phyloP scores from a whole-genome alignment of 108 stramenopile species.

The Cyclotella atomus region DNA sequence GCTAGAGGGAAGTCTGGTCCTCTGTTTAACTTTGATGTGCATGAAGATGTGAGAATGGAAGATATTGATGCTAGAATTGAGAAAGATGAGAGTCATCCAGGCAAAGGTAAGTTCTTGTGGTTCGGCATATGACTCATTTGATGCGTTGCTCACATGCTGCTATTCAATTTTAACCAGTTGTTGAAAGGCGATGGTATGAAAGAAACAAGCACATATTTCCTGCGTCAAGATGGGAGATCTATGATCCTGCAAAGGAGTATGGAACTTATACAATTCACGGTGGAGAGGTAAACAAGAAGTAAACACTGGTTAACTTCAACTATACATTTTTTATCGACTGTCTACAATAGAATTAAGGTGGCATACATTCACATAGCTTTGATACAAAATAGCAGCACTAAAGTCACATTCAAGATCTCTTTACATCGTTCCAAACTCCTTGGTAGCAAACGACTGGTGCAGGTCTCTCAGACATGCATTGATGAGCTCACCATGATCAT shows the following conservation, averaged over 20 bases:
- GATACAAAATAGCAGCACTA: background rate
- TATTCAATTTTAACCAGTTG: conserved; percentile 47
- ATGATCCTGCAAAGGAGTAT: conserved; percentile 91
- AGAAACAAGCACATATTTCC: conserved; percentile 99
- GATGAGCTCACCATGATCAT: conserved; percentile 40
- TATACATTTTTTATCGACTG: too few relatives aligned
- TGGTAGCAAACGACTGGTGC: conserved; percentile 9
- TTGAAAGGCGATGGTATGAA: conserved; percentile 95
- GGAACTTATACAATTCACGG: conserved; percentile 93
- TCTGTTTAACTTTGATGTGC: conserved; percentile 96
- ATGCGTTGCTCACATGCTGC: background rate
- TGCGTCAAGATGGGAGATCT: conserved; percentile 94
- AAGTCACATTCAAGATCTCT: background rate
- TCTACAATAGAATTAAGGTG: too few relatives aligned
- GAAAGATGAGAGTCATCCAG: conserved; percentile 97
- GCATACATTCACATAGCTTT: too few relatives aligned
- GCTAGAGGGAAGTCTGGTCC: conserved; percentile 95
- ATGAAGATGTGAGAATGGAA: conserved; percentile 94
- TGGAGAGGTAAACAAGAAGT: conserved; percentile 74
- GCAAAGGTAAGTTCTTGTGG: conserved; percentile 67
- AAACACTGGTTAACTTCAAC: background rate
- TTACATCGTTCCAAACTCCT: conserved; percentile 9
- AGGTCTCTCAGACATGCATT: conserved; percentile 33
- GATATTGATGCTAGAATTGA: conserved; percentile 87
- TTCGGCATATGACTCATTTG: too few relatives aligned